Percentiles rank a stretch among this genome's conserved stretches.
These are phyloP conservation scores for Fraxinus americana DNA, from an alignment of 257 asterid species.

Conservation along the genomic window DNA sequence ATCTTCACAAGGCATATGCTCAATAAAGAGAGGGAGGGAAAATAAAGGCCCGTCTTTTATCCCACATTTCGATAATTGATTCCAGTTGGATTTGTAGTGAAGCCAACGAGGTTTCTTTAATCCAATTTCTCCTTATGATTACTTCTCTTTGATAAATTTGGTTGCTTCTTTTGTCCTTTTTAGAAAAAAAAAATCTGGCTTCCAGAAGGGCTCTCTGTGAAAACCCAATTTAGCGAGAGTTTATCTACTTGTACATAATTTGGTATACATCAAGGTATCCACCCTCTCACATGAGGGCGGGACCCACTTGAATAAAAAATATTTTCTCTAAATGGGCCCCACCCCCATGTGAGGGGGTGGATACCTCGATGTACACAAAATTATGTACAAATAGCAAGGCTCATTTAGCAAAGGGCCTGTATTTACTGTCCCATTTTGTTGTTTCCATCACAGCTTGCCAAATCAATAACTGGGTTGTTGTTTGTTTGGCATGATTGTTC, in stretches of 20 bases:
- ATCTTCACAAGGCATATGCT: slow-evolving; percentile 45
- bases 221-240: too few relatives aligned
- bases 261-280: too few relatives aligned
- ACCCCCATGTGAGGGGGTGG: too few relatives aligned
- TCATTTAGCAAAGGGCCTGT: slow-evolving; percentile 27
- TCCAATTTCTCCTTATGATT: slow-evolving; percentile 32
- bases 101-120: slow-evolving; percentile 47
- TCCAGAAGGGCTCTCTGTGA: slow-evolving; percentile 23
- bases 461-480: slow-evolving; percentile 31
- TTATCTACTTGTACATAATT: too few relatives aligned
- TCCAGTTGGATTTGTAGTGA: slow-evolving; percentile 65
- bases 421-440: slow-evolving; percentile 33
- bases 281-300: too few relatives aligned
- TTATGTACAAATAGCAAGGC: too few relatives aligned
- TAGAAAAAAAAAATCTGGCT: neutral
- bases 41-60: slow-evolving; percentile 35
- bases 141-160: slow-evolving; percentile 42
- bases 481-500: slow-evolving; percentile 46
- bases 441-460: slow-evolving; percentile 38
- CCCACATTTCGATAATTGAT: slow-evolving; percentile 53
- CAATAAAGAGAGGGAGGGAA: slow-evolving; percentile 27
- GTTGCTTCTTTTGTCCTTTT: slow-evolving; percentile 38
- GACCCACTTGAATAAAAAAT: too few relatives aligned
- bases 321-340: too few relatives aligned
- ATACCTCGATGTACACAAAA: too few relatives aligned